Base-by-base conservation (phyloP, 2,329 filamentous ascomycete species). In the Colletotrichum falcatum region DNA sequence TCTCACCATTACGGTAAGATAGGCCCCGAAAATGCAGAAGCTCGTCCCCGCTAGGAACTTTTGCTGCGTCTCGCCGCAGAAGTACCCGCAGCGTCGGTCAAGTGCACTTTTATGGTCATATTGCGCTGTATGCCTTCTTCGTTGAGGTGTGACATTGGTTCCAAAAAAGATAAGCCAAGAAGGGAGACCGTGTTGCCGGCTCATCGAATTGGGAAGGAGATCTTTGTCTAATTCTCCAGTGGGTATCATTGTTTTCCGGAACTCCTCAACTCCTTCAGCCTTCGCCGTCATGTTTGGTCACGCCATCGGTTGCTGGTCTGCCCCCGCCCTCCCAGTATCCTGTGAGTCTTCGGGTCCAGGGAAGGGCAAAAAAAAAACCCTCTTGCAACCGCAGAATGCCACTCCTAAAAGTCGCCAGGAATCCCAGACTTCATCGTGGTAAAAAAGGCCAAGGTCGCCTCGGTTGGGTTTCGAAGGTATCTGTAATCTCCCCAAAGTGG, bases 31-130 rank as follows among this genome's bases (percentile, higher is more conserved):
- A 37, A 58, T 23, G 56, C 68, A 63, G 54, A 63, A 63, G 53
- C 54, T 48, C 42, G 53, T 62, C 28, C 48, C 65, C 64, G 58
- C 33, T 37, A 54, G 53, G 64, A 54, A 63, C 64, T 71, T 67
- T 59, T 63, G 64, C 64, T 51, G 44, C 58, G 35, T 58, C 44
- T 44, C 51, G 23, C 16, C 30, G 28, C 67, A 70, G 23, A 70
- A 70, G 67, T 70, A 42, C 67, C 44, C 20, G 48, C 23, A 42
- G 20, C 54, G 46, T 59, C 61, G 54, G 61, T 37, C 18, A 65
- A 23, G 26, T 20, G 62, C 23, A 51, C 56, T 5, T 14, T 70
- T 49, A 14, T 54, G 33, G 49, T n/a, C 42, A 35, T 18, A 2
- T 54, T 20, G 16, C 20, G 14, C 39, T 23, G 1, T 16, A 49